Base-by-base conservation (phyloP, 2,329 filamentous ascomycete genomes). In the Ceratocystis alfenasii region DNA sequence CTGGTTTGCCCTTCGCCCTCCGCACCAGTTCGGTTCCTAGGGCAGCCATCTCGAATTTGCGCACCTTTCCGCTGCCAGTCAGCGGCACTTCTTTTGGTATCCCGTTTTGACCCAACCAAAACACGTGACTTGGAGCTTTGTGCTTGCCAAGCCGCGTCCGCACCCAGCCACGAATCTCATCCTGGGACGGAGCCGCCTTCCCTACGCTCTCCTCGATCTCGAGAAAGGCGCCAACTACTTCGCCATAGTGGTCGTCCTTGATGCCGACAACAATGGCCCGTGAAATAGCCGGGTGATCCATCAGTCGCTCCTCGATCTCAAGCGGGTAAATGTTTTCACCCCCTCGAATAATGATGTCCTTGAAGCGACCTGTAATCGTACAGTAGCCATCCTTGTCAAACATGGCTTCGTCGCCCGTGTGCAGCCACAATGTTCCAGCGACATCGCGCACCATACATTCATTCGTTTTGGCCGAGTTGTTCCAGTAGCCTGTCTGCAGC, bases 341-440 rank as follows among this genome's bases (percentile, higher is more conserved):
- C 65, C 87, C 87, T 70, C 87, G 78, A 68, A 90, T 90, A 67
- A 90, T 89, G 45, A 90, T 89, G 67, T 91, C 88, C 76, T 90
- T 90, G 75, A 89, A 89, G 22, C 87, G 78, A 0, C 88, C 87
- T 0, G 87, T 90, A 70, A 91, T 90, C 5, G 78, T 80, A 70
- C 87, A 89, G 72, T 88, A 89, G 0, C 87, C 87, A 7, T 83
- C 75, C 44, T 84, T 81, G 67, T 90, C 87, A 66, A 86, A 83
- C 5, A 86, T 78, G 44, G 89, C 81, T 69, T 88, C 81, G 71
- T 92, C 88, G 0, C 87, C 87, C 0, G 87, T 89, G 69, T 84
- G 81, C 69, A 74, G 76, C 86, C 87, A 90, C 68, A 85, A 70
- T 22, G 81, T 75, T 0, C 82, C 80, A 0, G 79, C 75, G 66